Evolutionary conservation across 345 rosid species (phyloP), one percentile per base, ranked within the genome.

Genomic region (Populus simonii): DNA sequence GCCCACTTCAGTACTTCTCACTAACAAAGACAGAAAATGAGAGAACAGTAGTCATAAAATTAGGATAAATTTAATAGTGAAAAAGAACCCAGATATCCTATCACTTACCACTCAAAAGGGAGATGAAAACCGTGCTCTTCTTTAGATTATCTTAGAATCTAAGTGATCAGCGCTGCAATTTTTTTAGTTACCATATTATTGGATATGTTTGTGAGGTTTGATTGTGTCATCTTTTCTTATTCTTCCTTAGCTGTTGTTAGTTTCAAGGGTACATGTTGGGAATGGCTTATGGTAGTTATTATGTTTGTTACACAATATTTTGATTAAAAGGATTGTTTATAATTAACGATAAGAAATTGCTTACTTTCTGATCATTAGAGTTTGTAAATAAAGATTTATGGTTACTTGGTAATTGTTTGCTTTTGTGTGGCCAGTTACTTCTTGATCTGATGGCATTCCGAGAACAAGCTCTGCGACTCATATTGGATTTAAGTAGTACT

Each of bases 401-500:
- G 38, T 76, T 74, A 66, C 33, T 55, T 49, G 68, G 27, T 72
- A 76, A 81, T 68, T 4, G n/a, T 22, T 80, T 88, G 86, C 55
- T 72, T 77, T 80, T 87, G 67, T 73, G 79, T 89, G 89, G 49
- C 69, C 89, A 96, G 99, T 85, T 96, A 87, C 97, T 96, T 79
- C 92, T 91, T 80, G 99, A 94, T 87, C 84, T 96, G 87, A 92
- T 96, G 99, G 93, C 92, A 74, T 96, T 94, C 81, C 91, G 97
- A 72, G 99, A 96, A 82, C 99, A 96, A 88, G 97, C 99, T 65
- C 85, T 96, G 68, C 93, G 97, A 71, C 95, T 94, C 70, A 90
- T 96, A 87, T 78, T 96, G 92, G 99, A 96, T 86, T 91, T 96
- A 70, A 94, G 98, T 85, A 96, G 97, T 85, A 96, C 99, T 38